Percentiles rank a stretch among this genome's conserved stretches.
Evolutionary conservation across 2,329 filamentous ascomycete species (phyloP).

Genomic region (Cadophora luteo-olivacea): DNA sequence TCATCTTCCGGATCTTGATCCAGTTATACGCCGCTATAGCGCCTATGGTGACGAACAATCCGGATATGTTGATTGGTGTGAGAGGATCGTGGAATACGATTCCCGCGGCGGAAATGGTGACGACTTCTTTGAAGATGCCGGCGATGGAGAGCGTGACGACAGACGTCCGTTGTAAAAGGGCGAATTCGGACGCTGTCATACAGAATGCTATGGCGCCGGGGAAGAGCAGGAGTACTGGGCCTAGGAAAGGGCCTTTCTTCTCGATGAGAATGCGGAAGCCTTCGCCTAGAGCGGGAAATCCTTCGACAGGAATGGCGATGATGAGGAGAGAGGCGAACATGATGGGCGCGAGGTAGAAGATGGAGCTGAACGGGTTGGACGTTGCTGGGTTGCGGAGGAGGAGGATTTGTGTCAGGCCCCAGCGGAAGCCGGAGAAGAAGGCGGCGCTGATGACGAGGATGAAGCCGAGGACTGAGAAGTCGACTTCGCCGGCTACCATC

Average conservation of each 20-base stretch:
- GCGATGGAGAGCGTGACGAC: slow-evolving; percentile 97
- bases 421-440: slow-evolving; percentile 95
- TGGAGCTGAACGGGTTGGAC: slow-evolving; percentile 93
- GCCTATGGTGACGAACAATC: slow-evolving; percentile 84
- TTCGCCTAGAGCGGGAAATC: slow-evolving; percentile 69
- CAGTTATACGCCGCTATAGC: slow-evolving; percentile 94
- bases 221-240: slow-evolving; percentile 81
- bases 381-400: slow-evolving; percentile 93
- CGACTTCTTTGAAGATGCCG: slow-evolving; percentile 98
- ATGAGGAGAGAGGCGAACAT: slow-evolving; percentile 87
- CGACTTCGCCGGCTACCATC: slow-evolving; percentile 96
- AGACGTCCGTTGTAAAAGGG: slow-evolving; percentile 89
- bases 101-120: slow-evolving; percentile 90
- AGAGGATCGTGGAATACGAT: slow-evolving; percentile 88
- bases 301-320: slow-evolving; percentile 87
- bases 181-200: slow-evolving; percentile 97
- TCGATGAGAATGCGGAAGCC: slow-evolving; percentile 69
- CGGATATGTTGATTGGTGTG: slow-evolving; percentile 85
- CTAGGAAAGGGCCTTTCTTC: slow-evolving; percentile 70
- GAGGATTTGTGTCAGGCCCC: slow-evolving; percentile 97
- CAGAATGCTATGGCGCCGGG: slow-evolving; percentile 90
- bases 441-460: slow-evolving; percentile 90
- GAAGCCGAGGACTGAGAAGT: slow-evolving; percentile 88
- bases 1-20: slow-evolving; percentile 91
- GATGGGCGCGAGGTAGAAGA: slow-evolving; percentile 95